phyloP scores from a whole-genome alignment of 139 green algal species.

The Auxenochlorella pyrenoidosa region DNA sequence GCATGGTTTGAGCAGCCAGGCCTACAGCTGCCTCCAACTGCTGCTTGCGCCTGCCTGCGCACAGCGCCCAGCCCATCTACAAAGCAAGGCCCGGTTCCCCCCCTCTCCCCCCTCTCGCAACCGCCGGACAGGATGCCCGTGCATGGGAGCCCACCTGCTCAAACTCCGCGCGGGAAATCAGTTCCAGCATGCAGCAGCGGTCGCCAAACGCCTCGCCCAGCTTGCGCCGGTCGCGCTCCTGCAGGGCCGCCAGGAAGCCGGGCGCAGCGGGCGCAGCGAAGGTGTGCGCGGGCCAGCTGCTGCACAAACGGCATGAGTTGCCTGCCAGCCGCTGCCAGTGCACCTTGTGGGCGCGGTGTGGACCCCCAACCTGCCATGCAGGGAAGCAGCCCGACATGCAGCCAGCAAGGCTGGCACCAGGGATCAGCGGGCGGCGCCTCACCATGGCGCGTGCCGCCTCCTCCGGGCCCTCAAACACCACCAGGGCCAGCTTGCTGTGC shows the following conservation, averaged over 20 bases:
- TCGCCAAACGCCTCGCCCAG: slow-evolving; percentile 80
- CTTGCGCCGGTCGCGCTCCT: slow-evolving; percentile 76
- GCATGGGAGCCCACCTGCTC: slow-evolving; percentile 9
- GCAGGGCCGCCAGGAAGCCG: background rate
- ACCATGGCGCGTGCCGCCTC: slow-evolving; percentile 75
- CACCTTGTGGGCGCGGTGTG: background rate
- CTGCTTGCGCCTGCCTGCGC: no score
- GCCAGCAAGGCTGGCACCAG: background rate
- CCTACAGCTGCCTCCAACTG: no score
- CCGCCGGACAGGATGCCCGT: no score
- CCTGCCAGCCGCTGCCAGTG: no score
- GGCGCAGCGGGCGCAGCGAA: no score
- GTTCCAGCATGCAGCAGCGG: slow-evolving; percentile 82
- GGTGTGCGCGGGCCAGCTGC: background rate
- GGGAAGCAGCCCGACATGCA: background rate
- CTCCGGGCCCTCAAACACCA: slow-evolving; percentile 86
- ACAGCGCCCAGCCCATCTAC: no score
- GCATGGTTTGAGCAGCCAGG: no score
- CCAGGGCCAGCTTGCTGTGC: slow-evolving; percentile 86
- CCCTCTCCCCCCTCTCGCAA: no score
- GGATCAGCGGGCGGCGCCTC: background rate
- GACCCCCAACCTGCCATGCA: no score
- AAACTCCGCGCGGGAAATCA: slow-evolving; percentile 73
- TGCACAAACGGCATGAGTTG: background rate
- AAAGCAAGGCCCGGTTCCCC: no score